These are phyloP conservation scores for Macrolepiota dolichaula DNA, from an alignment of 768 basidiomycete species.

Conservation along the genomic window DNA sequence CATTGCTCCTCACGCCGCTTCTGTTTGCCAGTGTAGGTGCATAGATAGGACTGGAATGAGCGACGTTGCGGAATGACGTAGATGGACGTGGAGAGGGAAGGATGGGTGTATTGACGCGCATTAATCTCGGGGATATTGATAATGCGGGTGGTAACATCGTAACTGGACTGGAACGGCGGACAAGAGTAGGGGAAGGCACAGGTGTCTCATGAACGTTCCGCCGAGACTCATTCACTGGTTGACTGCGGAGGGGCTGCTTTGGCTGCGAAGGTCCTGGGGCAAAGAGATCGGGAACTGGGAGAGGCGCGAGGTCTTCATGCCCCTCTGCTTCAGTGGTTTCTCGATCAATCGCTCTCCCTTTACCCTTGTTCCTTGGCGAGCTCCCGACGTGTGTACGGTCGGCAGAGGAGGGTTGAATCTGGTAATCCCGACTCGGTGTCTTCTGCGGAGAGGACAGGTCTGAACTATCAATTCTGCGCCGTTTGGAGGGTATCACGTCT, in stretches of 20 bases:
- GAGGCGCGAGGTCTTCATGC: not conserved
- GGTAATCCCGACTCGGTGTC: not conserved
- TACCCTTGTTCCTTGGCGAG: not conserved
- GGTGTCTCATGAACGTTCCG: not conserved
- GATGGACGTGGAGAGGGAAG: conserved; percentile 1
- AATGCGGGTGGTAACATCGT: not conserved
- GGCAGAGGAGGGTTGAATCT: not conserved
- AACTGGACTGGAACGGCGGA: not conserved
- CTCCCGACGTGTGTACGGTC: not conserved
- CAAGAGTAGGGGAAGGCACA: conserved; percentile 3
- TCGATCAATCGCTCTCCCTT: not conserved
- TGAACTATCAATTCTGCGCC: not conserved
- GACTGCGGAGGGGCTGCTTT: not conserved
- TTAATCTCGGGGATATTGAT: not conserved
- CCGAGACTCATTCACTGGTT: not conserved
- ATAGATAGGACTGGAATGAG: conserved; percentile 3
- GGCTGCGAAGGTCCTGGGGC: not conserved
- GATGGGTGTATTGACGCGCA: not conserved
- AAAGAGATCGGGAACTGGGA: not conserved
- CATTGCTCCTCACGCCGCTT: not conserved
- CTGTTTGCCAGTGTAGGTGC: not conserved
- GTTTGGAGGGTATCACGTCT: not conserved
- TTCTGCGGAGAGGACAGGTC: not conserved
- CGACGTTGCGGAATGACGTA: conserved; percentile 9
- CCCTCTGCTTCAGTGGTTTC: not conserved